Evolutionary conservation across 1,284 basidiomycete genomes (phyloP).

Genomic region (Coniferiporia weirii): DNA sequence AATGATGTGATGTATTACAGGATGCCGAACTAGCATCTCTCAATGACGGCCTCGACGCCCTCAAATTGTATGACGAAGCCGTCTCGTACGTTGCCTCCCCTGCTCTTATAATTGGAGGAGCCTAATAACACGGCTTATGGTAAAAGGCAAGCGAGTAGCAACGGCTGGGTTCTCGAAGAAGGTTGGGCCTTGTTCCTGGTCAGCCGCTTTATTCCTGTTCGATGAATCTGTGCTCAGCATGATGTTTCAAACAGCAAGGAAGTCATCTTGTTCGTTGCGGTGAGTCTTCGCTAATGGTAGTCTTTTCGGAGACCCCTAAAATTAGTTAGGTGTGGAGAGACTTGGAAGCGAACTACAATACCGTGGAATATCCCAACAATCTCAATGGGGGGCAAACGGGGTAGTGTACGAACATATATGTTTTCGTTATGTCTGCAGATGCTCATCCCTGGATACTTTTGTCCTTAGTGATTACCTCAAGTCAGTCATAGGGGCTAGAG

Average conservation of each 20-base stretch:
- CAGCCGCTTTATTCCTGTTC: constrained; percentile 17
- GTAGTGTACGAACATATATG: constrained; percentile 47
- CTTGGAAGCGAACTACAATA: constrained; percentile 60
- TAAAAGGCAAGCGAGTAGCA: constrained; percentile 52
- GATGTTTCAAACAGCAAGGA: constrained; percentile 46
- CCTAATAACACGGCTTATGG: not conserved
- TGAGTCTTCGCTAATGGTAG: not conserved
- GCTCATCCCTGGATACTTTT: not conserved
- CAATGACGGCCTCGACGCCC: constrained; percentile 48
- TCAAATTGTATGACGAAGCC: constrained; percentile 61
- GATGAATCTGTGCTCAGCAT: not conserved
- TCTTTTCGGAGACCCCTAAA: not conserved
- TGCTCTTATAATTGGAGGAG: not conserved
- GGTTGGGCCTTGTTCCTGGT: constrained; percentile 64
- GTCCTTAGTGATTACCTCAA: constrained; percentile 43
- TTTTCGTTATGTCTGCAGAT: not conserved
- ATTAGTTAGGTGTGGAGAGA: constrained; percentile 40
- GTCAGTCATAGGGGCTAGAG: constrained; percentile 38
- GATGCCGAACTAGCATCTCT: constrained; percentile 63
- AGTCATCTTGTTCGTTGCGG: constrained; percentile 63
- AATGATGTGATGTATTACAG: constrained; percentile 27
- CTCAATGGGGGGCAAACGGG: constrained; percentile 66
- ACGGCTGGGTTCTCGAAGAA: constrained; percentile 66
- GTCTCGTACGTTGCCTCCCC: constrained; percentile 42
- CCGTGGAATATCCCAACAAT: constrained; percentile 56